Evolutionary conservation across 106 monocot genomes (phyloP).

Genomic region (Allium fistulosum): DNA sequence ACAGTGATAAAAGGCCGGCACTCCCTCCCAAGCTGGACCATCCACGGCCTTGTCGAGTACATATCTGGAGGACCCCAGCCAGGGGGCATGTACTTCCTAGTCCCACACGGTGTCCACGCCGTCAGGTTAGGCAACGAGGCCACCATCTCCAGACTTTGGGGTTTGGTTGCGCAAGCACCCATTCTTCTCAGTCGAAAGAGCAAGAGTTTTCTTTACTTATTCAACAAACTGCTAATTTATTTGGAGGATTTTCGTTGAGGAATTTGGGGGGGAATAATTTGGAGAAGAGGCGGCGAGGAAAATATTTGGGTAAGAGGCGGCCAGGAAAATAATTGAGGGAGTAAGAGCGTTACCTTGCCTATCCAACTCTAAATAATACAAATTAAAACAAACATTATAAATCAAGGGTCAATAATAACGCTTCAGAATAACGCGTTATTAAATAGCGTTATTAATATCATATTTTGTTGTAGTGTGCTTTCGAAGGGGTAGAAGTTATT

Average conservation of each 20-base stretch:
- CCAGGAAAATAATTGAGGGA: too few relatives aligned
- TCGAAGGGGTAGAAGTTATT: too few relatives aligned
- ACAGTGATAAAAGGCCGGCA: slow-evolving; percentile 64
- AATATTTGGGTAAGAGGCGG: too few relatives aligned
- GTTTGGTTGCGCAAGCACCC: slow-evolving; percentile 35
- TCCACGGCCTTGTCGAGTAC: slow-evolving; percentile 86
- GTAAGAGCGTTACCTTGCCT: too few relatives aligned
- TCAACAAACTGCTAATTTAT: background rate
- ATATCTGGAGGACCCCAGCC: slow-evolving; percentile 92
- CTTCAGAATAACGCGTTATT: too few relatives aligned
- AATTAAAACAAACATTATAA: too few relatives aligned
- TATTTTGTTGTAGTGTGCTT: too few relatives aligned
- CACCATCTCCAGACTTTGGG: slow-evolving; percentile 37
- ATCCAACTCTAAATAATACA: too few relatives aligned
- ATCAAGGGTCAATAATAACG: too few relatives aligned
- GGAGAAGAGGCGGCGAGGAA: too few relatives aligned
- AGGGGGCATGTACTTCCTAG: slow-evolving; percentile 86
- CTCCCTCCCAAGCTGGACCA: slow-evolving; percentile 73
- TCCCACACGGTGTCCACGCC: slow-evolving; percentile 79
- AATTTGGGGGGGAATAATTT: too few relatives aligned
- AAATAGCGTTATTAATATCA: too few relatives aligned
- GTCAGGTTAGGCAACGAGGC: slow-evolving; percentile 80
- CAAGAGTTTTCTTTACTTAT: background rate
- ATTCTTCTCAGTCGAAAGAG: slow-evolving; percentile 13
- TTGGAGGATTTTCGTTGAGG: slow-evolving; percentile 2